These are phyloP conservation scores for Scedosporium dehoogii DNA, from an alignment of 2,329 filamentous ascomycete species.

Conservation along the genomic window DNA sequence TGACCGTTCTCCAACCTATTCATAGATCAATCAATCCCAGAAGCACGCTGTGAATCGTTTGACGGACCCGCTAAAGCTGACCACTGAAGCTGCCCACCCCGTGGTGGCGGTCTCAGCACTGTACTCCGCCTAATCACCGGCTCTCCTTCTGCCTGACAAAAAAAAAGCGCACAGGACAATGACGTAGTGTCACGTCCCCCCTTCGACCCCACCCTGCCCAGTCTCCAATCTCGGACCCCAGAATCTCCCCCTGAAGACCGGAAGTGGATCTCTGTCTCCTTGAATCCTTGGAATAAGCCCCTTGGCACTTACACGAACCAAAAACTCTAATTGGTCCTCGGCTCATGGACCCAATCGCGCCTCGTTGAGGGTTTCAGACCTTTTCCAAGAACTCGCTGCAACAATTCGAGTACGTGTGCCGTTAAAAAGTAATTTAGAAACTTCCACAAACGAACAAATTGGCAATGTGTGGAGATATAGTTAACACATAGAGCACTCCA, in stretches of 20 bases:
- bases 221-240: not conserved
- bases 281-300: not conserved
- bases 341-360: not conserved
- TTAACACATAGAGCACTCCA: too few relatives aligned
- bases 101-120: too few relatives aligned
- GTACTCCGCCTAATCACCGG: not conserved
- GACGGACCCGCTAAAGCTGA: too few relatives aligned
- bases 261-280: not conserved
- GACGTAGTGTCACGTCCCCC: not conserved
- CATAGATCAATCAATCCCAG: too few relatives aligned
- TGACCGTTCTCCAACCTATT: too few relatives aligned
- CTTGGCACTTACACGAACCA: not conserved
- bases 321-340: not conserved
- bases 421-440: not conserved
- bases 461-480: too few relatives aligned
- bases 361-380: not conserved
- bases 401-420: too few relatives aligned
- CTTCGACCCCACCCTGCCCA: not conserved
- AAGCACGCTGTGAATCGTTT: too few relatives aligned
- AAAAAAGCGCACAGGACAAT: not conserved
- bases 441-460: not conserved
- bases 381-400: not conserved
- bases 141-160: not conserved
- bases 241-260: not conserved
- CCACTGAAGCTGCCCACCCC: too few relatives aligned